phyloP scores from a whole-genome alignment of 306 rosid species.

The Vigna nakashimae region DNA sequence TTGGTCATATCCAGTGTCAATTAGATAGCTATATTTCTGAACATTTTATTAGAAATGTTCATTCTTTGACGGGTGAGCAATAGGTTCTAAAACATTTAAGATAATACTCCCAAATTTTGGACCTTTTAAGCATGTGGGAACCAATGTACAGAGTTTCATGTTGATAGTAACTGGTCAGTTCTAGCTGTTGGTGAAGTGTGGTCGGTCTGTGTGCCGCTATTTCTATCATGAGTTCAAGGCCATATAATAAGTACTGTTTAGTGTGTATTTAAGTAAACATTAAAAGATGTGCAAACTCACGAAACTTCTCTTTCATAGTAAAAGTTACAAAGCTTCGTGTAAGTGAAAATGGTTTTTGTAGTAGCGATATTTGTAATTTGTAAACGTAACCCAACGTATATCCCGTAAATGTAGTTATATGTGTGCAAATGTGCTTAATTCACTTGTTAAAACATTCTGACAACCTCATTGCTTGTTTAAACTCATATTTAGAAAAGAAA shows the following conservation, averaged over 20 bases:
- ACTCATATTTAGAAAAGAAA: too few species aligned
- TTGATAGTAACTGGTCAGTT: constrained; percentile 24
- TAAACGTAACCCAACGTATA: too few species aligned
- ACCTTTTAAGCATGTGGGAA: constrained; percentile 20
- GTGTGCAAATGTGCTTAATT: too few species aligned
- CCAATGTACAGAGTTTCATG: constrained; percentile 48
- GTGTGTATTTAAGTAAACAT: not conserved
- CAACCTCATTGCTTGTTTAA: too few species aligned
- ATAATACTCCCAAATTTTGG: constrained; percentile 28
- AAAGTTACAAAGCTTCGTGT: too few species aligned
- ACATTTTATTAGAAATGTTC: constrained; percentile 47
- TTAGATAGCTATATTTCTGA: constrained; percentile 42
- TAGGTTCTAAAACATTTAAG: constrained; percentile 39
- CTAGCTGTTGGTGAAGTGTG: constrained; percentile 30
- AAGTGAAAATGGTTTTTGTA: too few species aligned
- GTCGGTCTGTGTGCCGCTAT: constrained; percentile 13
- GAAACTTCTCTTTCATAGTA: too few species aligned
- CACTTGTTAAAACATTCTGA: too few species aligned
- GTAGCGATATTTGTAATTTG: too few species aligned
- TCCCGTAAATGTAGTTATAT: too few species aligned
- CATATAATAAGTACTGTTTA: not conserved
- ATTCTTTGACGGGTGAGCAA: constrained; percentile 74
- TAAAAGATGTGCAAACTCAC: too few species aligned
- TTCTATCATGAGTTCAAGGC: not conserved
- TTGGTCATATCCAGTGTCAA: not conserved